Conservation (phyloP, 2,329 filamentous ascomycete genomes). For the Bipolaris zeicola region DNA sequence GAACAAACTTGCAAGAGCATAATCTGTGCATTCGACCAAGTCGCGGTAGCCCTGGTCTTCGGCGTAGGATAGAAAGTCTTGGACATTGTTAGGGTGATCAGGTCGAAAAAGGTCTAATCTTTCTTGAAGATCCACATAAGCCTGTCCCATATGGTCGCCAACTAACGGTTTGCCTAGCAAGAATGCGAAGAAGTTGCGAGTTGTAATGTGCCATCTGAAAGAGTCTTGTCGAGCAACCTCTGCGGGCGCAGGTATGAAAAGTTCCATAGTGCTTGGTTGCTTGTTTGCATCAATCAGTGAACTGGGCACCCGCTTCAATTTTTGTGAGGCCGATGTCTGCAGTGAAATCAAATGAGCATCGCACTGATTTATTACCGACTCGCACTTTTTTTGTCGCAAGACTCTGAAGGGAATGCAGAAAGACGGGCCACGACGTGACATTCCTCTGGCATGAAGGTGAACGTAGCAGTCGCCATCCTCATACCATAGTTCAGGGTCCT, state of each 20-base stretch:
- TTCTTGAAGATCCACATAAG: conserved; percentile 68
- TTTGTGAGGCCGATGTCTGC: conserved; percentile 11
- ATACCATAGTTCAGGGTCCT: conserved; percentile 77
- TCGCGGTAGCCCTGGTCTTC: conserved; percentile 72
- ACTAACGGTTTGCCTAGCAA: conserved; percentile 69
- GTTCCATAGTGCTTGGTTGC: conserved; percentile 52
- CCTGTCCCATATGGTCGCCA: conserved; percentile 67
- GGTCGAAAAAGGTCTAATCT: conserved; percentile 68
- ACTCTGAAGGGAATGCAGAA: conserved; percentile 67
- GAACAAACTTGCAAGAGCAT: conserved; percentile 70
- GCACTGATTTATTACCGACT: conserved; percentile 61
- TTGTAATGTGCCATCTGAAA: conserved; percentile 69
- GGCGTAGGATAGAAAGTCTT: conserved; percentile 68
- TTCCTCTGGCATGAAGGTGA: conserved; percentile 69
- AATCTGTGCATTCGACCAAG: conserved; percentile 67
- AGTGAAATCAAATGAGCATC: conserved; percentile 40
- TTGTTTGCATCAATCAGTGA: conserved; percentile 51
- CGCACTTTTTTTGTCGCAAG: conserved; percentile 64
- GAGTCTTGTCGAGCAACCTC: conserved; percentile 59
- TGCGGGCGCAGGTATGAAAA: conserved; percentile 72
- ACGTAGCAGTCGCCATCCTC: conserved; percentile 71
- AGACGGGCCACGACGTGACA: conserved; percentile 68
- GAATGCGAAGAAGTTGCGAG: conserved; percentile 78
- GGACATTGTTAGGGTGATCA: conserved; percentile 60
- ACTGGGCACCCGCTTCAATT: conserved; percentile 23